Base-by-base conservation (phyloP, 495 filamentous ascomycete genomes). In the Chaetomidium leptoderma region DNA sequence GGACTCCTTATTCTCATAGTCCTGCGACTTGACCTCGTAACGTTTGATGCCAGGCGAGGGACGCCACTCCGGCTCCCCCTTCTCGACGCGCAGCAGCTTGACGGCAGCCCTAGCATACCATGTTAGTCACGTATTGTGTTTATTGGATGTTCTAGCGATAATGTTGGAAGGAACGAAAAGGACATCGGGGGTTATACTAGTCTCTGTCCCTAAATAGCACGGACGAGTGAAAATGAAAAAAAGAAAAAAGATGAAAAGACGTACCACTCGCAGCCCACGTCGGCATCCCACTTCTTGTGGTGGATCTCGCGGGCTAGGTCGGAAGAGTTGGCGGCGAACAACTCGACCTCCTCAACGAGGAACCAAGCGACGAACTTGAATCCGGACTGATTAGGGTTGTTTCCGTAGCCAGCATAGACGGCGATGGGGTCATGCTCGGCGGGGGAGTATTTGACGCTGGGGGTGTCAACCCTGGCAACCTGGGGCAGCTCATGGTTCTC, bases 361-460 rank as follows among this genome's bases (percentile, higher is more conserved):
- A 57, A 57, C 54, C 54, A 57, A 21, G 36, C 33, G 33, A 57
- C 33, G 16, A 40, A 57, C 33, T 42, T 49, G 44, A 49, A 49
- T 11, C 35, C 44, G 24, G 16, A 16, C n/a, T 11, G 19, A 21
- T 35, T 16, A 33, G 44, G 26, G n/a, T 17, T 29, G 16, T 16
- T 32, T 2, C 17, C 29, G 9, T 33, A 33, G 27, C 16, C 29
- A 6, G 44, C n/a, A 32, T 29, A 46, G 16, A 48, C 54, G n/a
- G 35, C 35, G 23, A 57, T 19, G 21, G 37, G 36, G 35, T 43
- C 23, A 4, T 32, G 16, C 3, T 21, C 14, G 44, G 7, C 44
- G 23, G 42, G 44, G 33, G 3, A 6, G 16, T 49, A 57, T 35
- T 47, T 49, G 42, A 49, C 21, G 26, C 50, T 53, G 14, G 50